phyloP scores from a whole-genome alignment of 345 rosid species.

The Euphorbia lathyris region DNA sequence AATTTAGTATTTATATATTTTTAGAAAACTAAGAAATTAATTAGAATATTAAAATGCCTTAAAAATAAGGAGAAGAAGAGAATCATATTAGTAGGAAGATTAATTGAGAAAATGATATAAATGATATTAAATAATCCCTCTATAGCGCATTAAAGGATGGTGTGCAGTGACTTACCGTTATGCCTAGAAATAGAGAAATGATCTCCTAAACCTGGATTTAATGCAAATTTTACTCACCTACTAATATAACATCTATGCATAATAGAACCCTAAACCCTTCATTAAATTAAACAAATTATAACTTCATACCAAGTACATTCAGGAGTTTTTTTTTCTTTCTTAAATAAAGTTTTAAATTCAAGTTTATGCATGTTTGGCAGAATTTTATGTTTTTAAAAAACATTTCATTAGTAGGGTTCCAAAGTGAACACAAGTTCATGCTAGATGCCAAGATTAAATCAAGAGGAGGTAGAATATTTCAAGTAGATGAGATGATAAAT shows the following conservation, averaged over 20 bases:
- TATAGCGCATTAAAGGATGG: background rate
- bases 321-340: no score
- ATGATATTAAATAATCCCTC: background rate
- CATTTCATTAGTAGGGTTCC: no score
- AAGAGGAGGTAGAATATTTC: background rate
- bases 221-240: background rate
- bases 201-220: background rate
- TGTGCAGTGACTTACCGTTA: background rate
- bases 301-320: no score
- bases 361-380: no score
- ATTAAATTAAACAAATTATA: no score
- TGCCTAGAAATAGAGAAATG: background rate
- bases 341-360: no score
- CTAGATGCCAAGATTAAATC: no score
- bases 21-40: background rate
- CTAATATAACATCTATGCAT: background rate
- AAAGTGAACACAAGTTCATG: no score
- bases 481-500: background rate
- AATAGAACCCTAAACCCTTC: no score
- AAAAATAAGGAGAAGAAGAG: background rate
- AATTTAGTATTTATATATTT: no score
- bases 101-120: background rate
- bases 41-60: background rate
- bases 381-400: no score
- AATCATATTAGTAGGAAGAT: background rate